Evolutionary conservation across 1,139 yeast species (phyloP).

Genomic region (Arxiozyma telluris): DNA sequence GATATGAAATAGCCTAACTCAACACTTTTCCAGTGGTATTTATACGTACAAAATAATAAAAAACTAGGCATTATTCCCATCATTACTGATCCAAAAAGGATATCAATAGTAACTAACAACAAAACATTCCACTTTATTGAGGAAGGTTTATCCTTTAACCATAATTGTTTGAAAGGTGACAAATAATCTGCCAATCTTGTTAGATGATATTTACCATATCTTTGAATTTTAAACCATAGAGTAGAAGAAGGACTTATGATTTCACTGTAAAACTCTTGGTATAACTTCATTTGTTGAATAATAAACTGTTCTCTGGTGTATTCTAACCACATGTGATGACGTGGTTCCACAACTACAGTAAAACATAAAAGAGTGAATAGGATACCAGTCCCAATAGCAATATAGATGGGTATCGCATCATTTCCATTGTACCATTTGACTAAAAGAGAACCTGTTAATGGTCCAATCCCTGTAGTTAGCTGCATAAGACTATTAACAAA

Average conservation of each 20-base stretch:
- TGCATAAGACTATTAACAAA: constrained; percentile 42
- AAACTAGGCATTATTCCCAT: constrained; percentile 38
- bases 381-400: constrained; percentile 8
- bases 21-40: constrained; percentile 50
- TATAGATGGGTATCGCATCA: constrained; percentile 15
- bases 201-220: constrained; percentile 4
- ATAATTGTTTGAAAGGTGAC: constrained; percentile 43
- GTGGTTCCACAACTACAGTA: constrained; percentile 43
- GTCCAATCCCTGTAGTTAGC: constrained; percentile 48
- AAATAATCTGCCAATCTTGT: constrained; percentile 18
- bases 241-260: neutral
- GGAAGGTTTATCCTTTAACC: constrained; percentile 33
- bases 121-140: constrained; percentile 41
- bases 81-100: constrained; percentile 32
- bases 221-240: neutral
- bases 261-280: constrained; percentile 1
- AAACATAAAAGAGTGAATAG: constrained; percentile 27
- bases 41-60: constrained; percentile 50
- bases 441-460: constrained; percentile 40
- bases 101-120: constrained; percentile 41
- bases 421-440: constrained; percentile 19
- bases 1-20: constrained; percentile 56
- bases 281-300: neutral
- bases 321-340: constrained; percentile 29
- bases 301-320: neutral